Evolutionary conservation across 139 green algal species (phyloP).

Genomic region (Dunaliella primolecta): DNA sequence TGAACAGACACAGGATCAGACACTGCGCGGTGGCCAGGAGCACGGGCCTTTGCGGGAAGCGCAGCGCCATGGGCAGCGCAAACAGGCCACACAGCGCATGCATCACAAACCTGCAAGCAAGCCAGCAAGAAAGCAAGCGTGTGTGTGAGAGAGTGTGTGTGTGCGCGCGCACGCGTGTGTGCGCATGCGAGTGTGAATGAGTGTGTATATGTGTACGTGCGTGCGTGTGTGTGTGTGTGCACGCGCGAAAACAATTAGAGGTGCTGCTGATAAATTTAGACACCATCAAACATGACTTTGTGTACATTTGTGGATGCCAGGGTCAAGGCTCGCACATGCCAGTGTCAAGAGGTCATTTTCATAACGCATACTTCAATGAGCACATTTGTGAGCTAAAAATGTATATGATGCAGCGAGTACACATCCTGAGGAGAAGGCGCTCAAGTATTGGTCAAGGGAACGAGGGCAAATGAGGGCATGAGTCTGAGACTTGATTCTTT

Average conservation of each 20-base stretch:
- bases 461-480: too few species aligned
- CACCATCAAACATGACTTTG: too few species aligned
- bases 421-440: too few species aligned
- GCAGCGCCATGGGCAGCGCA: slow-evolving; percentile 47
- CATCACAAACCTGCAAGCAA: slow-evolving; percentile 53
- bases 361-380: too few species aligned
- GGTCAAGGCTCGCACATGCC: too few species aligned
- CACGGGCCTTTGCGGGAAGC: slow-evolving; percentile 56
- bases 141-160: neutral
- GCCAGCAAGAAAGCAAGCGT: neutral
- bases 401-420: too few species aligned
- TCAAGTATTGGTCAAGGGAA: too few species aligned
- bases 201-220: neutral
- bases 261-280: too few species aligned
- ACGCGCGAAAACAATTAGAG: too few species aligned
- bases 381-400: too few species aligned
- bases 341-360: too few species aligned
- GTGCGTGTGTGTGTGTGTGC: neutral
- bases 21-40: slow-evolving; percentile 23
- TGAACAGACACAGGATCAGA: slow-evolving; percentile 44
- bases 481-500: too few species aligned
- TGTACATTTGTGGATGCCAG: neutral
- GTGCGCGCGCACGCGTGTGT: neutral
- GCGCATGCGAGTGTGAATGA: neutral
- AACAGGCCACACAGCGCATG: slow-evolving; percentile 40